phyloP scores from a whole-genome alignment of 1,284 basidiomycete species.

The Cutaneotrichosporon dermatis region DNA sequence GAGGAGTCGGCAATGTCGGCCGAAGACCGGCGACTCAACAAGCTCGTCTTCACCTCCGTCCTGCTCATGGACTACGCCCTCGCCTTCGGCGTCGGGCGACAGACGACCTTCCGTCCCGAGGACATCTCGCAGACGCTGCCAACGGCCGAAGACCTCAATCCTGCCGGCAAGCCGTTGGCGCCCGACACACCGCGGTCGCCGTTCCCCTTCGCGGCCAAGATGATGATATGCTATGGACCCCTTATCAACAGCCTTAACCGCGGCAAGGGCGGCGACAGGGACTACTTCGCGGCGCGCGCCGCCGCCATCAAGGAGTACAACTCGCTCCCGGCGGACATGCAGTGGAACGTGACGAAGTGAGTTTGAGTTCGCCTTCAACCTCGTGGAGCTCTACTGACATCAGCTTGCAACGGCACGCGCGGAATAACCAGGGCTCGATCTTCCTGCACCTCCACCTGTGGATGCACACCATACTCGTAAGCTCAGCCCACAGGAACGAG shows the following conservation, averaged over 20 bases:
- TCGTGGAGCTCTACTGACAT: neutral
- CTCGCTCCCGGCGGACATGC: conserved; percentile 26
- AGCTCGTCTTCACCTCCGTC: conserved; percentile 31
- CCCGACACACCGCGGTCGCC: conserved; percentile 14
- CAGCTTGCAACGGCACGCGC: conserved; percentile 23
- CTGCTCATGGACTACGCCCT: conserved; percentile 30
- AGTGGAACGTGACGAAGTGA: conserved; percentile 30
- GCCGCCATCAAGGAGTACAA: conserved; percentile 23
- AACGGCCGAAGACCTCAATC: conserved; percentile 4
- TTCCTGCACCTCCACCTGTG: conserved; percentile 34
- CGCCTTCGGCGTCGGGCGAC: conserved; percentile 28
- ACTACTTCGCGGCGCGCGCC: conserved; percentile 10
- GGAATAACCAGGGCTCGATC: conserved; percentile 21
- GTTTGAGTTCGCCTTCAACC: neutral
- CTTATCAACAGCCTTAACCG: conserved; percentile 31
- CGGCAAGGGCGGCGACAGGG: neutral
- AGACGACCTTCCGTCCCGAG: conserved; percentile 27
- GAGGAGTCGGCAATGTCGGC: conserved; percentile 7
- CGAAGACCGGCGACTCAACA: conserved; percentile 26
- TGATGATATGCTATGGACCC: conserved; percentile 24
- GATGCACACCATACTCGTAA: conserved; percentile 33
- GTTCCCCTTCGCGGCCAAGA: conserved; percentile 26
- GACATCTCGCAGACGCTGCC: conserved; percentile 28
- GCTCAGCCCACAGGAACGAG: no score
- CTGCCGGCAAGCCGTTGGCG: neutral